These are phyloP conservation scores for Aspergillus sp. DNA, from an alignment of 2,329 filamentous ascomycete genomes.

Conservation along the genomic window DNA sequence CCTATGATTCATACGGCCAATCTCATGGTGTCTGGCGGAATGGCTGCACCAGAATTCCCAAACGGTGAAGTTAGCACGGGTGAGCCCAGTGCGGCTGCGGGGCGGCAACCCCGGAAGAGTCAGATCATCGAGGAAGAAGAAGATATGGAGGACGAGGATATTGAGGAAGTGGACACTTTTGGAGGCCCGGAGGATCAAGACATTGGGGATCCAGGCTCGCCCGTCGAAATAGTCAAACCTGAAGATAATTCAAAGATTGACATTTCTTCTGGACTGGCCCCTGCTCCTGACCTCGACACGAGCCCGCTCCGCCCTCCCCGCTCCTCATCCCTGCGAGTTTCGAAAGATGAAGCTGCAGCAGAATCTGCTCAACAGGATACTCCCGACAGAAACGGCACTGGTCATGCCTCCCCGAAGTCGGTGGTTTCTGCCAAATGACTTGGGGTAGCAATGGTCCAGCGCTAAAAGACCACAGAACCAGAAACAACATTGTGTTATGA, in stretches of 20 bases:
- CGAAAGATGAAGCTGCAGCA: slow-evolving; percentile 9
- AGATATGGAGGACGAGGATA: slow-evolving; percentile 34
- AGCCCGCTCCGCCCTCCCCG: slow-evolving; percentile 29
- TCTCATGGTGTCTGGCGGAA: slow-evolving; percentile 27
- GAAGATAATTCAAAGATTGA: slow-evolving; percentile 5
- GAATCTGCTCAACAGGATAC: slow-evolving; percentile 5
- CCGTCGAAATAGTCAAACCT: slow-evolving; percentile 11
- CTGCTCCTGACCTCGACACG: slow-evolving; percentile 26
- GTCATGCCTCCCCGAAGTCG: slow-evolving; percentile 9
- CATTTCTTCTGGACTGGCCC: slow-evolving; percentile 21
- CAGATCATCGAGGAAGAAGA: slow-evolving; percentile 44
- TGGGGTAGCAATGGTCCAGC: background rate
- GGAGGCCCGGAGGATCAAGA: slow-evolving; percentile 24
- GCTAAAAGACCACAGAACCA: no score
- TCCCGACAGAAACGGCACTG: background rate
- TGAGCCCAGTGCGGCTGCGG: slow-evolving; percentile 9
- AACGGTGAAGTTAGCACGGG: slow-evolving; percentile 20
- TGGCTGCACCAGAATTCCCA: slow-evolving; percentile 28
- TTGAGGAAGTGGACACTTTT: slow-evolving; percentile 40
- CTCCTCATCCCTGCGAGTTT: slow-evolving; percentile 32
- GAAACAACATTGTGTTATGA: background rate
- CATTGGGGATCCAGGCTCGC: slow-evolving; percentile 15
- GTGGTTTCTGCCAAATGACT: slow-evolving; percentile 8
- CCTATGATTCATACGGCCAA: slow-evolving; percentile 38
- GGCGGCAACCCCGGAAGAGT: slow-evolving; percentile 31